These are phyloP conservation scores for Oxytropis ochrocephala DNA, from an alignment of 306 rosid genomes.

Conservation along the genomic window DNA sequence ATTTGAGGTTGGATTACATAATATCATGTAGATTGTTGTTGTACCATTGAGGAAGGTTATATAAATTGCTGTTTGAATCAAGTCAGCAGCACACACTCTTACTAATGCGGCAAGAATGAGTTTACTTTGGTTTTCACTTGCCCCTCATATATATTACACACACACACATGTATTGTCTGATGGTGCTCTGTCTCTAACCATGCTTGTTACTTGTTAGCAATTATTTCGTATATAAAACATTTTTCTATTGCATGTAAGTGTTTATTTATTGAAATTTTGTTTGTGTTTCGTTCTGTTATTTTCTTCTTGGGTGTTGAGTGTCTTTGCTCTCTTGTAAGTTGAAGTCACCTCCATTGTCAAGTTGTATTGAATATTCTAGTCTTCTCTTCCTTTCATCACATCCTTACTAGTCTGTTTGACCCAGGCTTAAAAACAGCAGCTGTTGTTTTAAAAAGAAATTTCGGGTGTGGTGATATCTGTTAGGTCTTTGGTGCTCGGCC, in stretches of 20 bases:
- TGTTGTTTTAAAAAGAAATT: not conserved
- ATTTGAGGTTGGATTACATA: conserved; percentile 14
- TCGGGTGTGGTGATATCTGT: not conserved
- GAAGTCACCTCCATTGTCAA: not conserved
- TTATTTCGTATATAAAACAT: not conserved
- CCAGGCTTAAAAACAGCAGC: not conserved
- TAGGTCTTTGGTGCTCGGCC: not conserved
- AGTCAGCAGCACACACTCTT: not conserved
- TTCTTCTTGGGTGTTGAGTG: not conserved
- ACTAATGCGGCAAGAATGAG: not conserved
- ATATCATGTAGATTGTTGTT: conserved; percentile 7
- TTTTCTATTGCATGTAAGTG: not conserved
- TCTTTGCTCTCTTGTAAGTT: not conserved
- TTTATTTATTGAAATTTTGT: not conserved
- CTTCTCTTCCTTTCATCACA: not conserved
- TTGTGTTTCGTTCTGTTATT: not conserved
- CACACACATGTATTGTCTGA: not conserved
- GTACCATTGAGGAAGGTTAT: conserved; percentile 17
- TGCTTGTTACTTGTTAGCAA: not conserved
- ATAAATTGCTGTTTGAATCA: not conserved
- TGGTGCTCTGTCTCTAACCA: not conserved
- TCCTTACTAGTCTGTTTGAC: conserved; percentile 4
- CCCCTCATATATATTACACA: too few relatives aligned
- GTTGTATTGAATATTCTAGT: not conserved
- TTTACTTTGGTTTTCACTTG: not conserved